These are phyloP conservation scores for Neurospora africana DNA, from an alignment of 495 filamentous ascomycete species.

Conservation along the genomic window DNA sequence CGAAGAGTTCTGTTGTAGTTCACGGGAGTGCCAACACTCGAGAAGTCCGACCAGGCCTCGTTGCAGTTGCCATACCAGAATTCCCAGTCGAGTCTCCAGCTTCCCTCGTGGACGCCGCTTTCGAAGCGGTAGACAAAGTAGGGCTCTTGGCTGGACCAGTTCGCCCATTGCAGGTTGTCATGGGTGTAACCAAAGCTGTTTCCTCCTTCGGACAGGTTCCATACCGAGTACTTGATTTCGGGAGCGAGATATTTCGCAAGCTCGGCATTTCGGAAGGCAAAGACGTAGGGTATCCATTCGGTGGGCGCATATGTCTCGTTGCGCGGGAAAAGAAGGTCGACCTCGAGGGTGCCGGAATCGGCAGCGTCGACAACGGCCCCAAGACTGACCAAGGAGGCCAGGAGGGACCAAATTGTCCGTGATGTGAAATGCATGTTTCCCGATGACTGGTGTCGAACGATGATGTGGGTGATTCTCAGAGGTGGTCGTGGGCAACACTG, in stretches of 20 bases:
- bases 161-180: slow-evolving; percentile 1
- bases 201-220: slow-evolving; percentile 1
- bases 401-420: not conserved
- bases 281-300: slow-evolving; percentile 24
- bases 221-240: not conserved
- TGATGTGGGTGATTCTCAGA: not conserved
- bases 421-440: not conserved
- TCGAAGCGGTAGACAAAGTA: slow-evolving; percentile 9
- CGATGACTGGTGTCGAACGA: not conserved
- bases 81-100: slow-evolving; percentile 13
- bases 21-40: not conserved
- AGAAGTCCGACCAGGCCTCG: not conserved
- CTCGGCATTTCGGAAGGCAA: slow-evolving; percentile 26
- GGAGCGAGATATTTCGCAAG: slow-evolving; percentile 12
- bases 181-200: not conserved
- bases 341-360: not conserved
- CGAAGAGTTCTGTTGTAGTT: not conserved
- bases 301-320: slow-evolving; percentile 32
- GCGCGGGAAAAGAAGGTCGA: slow-evolving; percentile 26
- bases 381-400: not conserved
- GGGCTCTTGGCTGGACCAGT: slow-evolving; percentile 14
- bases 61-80: slow-evolving; percentile 10
- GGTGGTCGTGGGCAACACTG: not conserved
- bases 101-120: slow-evolving; percentile 3
- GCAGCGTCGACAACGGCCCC: not conserved